phyloP scores from a whole-genome alignment of 768 basidiomycete genomes.

The Russula vinacea region DNA sequence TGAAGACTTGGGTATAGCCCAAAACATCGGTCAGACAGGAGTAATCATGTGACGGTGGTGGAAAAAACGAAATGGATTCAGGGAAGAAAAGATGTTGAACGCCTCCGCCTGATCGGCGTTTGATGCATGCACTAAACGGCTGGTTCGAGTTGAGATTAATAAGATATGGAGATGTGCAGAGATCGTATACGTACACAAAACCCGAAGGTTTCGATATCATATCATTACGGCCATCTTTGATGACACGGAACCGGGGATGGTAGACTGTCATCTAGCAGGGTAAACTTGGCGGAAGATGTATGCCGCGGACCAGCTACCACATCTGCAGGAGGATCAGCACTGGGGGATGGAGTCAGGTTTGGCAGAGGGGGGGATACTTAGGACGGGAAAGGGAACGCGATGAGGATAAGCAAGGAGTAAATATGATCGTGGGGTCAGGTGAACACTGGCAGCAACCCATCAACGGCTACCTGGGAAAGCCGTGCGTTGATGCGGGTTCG shows the following conservation, averaged over 20 bases:
- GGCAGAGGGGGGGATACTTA: slow-evolving; percentile 34
- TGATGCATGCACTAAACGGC: slow-evolving; percentile 83
- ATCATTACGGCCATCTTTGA: slow-evolving; percentile 47
- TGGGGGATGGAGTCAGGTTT: slow-evolving; percentile 59
- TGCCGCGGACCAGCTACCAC: slow-evolving; percentile 61
- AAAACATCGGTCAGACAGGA: no score
- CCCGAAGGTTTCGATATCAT: slow-evolving; percentile 69
- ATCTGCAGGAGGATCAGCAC: slow-evolving; percentile 31
- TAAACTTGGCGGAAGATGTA: slow-evolving; percentile 31
- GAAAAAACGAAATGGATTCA: slow-evolving; percentile 44
- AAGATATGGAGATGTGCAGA: slow-evolving; percentile 25
- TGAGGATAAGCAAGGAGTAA: no score
- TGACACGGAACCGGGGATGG: slow-evolving; percentile 34
- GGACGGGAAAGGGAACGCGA: no score
- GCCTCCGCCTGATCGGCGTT: slow-evolving; percentile 87
- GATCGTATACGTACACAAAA: slow-evolving; percentile 65
- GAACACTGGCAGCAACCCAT: no score
- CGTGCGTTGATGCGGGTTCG: no score
- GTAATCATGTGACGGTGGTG: slow-evolving; percentile 68
- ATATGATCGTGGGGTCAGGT: no score
- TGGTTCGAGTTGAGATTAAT: slow-evolving; percentile 38
- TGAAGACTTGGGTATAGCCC: no score
- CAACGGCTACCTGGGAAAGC: no score
- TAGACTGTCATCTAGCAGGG: slow-evolving; percentile 32
- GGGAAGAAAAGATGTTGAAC: no score